These are phyloP conservation scores for Penicillium cataractarum DNA, from an alignment of 495 filamentous ascomycete genomes.

Conservation along the genomic window DNA sequence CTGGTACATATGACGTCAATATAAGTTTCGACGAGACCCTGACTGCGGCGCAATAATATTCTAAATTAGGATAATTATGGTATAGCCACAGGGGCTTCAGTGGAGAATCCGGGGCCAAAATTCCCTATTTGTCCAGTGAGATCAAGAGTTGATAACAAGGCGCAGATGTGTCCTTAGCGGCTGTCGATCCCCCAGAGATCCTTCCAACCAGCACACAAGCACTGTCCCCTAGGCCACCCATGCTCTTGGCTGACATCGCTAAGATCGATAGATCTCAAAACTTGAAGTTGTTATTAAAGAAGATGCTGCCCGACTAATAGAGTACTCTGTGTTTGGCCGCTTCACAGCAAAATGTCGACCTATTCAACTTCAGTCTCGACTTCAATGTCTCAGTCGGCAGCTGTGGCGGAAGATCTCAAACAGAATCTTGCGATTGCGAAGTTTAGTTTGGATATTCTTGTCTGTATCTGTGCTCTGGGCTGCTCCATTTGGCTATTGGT, in stretches of 20 bases:
- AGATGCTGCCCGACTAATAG: neutral
- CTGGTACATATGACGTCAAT: neutral
- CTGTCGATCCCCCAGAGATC: neutral
- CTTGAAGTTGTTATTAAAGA: neutral
- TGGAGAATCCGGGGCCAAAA: neutral
- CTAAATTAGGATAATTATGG: neutral
- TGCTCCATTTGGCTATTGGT: neutral
- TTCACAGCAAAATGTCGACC: neutral
- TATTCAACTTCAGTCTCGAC: neutral
- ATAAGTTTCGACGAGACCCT: neutral
- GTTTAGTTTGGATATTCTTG: neutral
- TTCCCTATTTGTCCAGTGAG: neutral
- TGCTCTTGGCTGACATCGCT: neutral
- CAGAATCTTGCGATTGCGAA: neutral
- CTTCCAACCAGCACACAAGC: neutral
- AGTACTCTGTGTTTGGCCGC: neutral
- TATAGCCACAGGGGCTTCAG: neutral
- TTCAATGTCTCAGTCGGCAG: neutral
- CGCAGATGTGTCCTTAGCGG: neutral
- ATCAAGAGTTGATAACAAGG: neutral
- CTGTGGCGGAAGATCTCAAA: neutral
- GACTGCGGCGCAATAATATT: neutral
- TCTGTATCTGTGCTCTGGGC: neutral
- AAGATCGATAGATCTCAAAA: neutral
- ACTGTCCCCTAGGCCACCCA: neutral